Conservation (phyloP, 371 early-diverging fungal genomes). For the Apophysomyces sp. region DNA sequence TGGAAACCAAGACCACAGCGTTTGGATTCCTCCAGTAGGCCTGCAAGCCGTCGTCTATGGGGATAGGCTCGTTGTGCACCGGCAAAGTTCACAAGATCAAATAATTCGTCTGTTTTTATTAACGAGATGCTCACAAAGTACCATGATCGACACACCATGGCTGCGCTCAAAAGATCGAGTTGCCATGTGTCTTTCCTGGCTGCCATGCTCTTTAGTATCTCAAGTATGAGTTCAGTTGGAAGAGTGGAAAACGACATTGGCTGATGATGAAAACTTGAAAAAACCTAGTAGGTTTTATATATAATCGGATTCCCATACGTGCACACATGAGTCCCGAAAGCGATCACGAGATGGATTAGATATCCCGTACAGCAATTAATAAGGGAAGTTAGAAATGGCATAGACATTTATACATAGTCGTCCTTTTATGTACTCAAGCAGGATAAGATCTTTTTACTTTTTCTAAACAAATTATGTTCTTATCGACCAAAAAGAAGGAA, state of each 20-base stretch:
- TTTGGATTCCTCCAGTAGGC: not conserved
- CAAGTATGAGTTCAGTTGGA: not conserved
- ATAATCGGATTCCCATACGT: too few species aligned
- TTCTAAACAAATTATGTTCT: too few species aligned
- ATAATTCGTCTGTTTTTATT: not conserved
- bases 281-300: too few species aligned
- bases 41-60: not conserved
- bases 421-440: too few species aligned
- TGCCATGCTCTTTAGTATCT: not conserved
- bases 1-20: not conserved
- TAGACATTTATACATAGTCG: too few species aligned
- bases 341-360: too few species aligned
- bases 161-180: conserved; percentile 13
- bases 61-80: not conserved
- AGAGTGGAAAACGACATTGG: not conserved
- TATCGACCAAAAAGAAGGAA: too few species aligned
- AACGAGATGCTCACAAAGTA: conserved; percentile 9
- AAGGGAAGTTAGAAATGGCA: too few species aligned
- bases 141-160: conserved; percentile 25
- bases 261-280: not conserved
- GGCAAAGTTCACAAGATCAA: not conserved
- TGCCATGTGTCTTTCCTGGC: not conserved
- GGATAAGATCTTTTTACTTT: too few species aligned
- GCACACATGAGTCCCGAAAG: too few species aligned
- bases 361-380: too few species aligned